These are phyloP conservation scores for Camelina hispida DNA, from an alignment of 345 rosid species.

Conservation along the genomic window DNA sequence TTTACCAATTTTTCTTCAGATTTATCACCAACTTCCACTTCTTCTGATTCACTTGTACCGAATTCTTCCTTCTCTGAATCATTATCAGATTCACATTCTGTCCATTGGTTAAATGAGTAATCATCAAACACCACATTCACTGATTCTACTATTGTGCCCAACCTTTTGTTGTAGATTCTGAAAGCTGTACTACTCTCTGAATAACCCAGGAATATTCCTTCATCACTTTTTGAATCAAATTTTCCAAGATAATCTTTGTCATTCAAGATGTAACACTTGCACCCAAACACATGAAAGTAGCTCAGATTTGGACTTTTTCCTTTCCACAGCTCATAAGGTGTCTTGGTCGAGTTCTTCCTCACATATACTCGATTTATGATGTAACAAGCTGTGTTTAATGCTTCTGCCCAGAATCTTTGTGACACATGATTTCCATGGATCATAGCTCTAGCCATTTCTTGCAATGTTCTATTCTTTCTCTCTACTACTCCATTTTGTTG, in stretches of 20 bases:
- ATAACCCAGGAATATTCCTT: neutral
- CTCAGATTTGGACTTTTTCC: neutral
- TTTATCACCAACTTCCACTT: too few species aligned
- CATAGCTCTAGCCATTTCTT: neutral
- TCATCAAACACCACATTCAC: too few species aligned
- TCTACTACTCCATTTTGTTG: neutral
- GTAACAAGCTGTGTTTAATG: neutral
- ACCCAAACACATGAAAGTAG: neutral
- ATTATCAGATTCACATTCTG: neutral
- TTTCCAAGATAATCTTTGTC: neutral
- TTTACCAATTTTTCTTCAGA: too few species aligned
- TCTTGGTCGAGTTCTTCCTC: neutral
- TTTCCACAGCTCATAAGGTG: neutral
- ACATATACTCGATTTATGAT: neutral
- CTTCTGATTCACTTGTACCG: too few species aligned
- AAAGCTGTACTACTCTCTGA: neutral
- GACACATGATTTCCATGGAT: neutral
- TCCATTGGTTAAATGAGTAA: too few species aligned
- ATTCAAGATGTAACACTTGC: neutral
- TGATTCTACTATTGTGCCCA: too few species aligned
- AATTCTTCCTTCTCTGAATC: neutral
- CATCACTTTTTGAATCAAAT: neutral
- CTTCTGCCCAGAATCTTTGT: neutral
- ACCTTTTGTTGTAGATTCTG: neutral
- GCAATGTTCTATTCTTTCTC: neutral